These are phyloP conservation scores for Nidularia pulvinata DNA, from an alignment of 768 basidiomycete genomes.

Conservation along the genomic window DNA sequence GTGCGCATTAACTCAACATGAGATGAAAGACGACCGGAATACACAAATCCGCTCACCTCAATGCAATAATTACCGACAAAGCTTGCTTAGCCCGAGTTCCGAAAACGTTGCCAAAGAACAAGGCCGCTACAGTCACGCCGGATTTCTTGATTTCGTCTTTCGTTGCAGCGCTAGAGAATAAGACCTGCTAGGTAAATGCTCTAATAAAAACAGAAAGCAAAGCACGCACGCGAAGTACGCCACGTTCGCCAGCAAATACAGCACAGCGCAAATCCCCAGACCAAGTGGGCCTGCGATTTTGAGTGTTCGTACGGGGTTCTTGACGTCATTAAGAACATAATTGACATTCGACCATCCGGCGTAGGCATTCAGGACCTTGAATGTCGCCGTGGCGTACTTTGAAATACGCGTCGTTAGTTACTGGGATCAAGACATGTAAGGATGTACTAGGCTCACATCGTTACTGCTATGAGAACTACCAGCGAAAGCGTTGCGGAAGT, in stretches of 20 bases:
- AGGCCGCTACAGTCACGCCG: slow-evolving; percentile 55
- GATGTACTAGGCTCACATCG: slow-evolving; percentile 14
- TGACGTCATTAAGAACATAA: slow-evolving; percentile 62
- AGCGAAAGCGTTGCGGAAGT: slow-evolving; percentile 53
- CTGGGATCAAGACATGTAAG: neutral
- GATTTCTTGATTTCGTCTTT: slow-evolving; percentile 46
- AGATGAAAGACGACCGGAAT: too few species aligned
- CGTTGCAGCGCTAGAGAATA: slow-evolving; percentile 38
- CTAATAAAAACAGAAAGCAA: neutral
- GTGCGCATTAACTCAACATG: too few species aligned
- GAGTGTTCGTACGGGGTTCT: slow-evolving; percentile 57
- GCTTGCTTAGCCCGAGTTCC: too few species aligned
- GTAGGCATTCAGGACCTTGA: slow-evolving; percentile 46
- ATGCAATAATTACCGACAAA: too few species aligned
- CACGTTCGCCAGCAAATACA: slow-evolving; percentile 58
- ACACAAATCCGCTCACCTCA: too few species aligned
- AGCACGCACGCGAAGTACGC: slow-evolving; percentile 47
- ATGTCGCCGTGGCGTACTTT: slow-evolving; percentile 64
- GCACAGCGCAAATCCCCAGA: slow-evolving; percentile 45
- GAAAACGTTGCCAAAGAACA: slow-evolving; percentile 63
- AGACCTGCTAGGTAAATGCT: neutral
- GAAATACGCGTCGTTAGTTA: neutral
- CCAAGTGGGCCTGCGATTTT: slow-evolving; percentile 64
- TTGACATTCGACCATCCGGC: slow-evolving; percentile 57
- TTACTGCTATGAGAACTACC: slow-evolving; percentile 52